Conservation (phyloP, 2,329 filamentous ascomycete species). For the Aspergillus bombycis region DNA sequence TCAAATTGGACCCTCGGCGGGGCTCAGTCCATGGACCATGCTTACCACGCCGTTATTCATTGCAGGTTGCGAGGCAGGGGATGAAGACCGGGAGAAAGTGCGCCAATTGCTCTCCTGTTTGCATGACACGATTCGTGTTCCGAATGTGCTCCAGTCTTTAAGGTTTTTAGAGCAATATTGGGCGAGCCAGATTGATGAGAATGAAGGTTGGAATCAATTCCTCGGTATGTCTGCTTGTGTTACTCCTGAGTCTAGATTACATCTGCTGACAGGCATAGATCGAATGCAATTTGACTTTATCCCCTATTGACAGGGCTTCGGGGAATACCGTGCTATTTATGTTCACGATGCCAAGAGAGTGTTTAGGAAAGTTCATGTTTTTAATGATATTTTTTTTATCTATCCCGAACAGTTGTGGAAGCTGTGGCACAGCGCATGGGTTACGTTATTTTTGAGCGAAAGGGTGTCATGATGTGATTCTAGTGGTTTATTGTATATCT, state of each 20-base stretch:
- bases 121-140: constrained; percentile 45
- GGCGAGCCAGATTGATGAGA: constrained; percentile 34
- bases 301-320: constrained; percentile 15
- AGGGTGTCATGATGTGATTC: neutral
- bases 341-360: constrained; percentile 12
- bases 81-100: constrained; percentile 39
- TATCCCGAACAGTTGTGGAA: neutral
- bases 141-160: constrained; percentile 46
- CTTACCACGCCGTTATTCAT: constrained; percentile 49
- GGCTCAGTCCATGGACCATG: constrained; percentile 47
- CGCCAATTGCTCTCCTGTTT: constrained; percentile 36
- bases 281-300: constrained; percentile 36
- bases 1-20: constrained; percentile 42
- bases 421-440: neutral
- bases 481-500: neutral
- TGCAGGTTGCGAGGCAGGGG: constrained; percentile 46
- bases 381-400: neutral
- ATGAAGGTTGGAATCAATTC: constrained; percentile 44
- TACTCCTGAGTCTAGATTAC: neutral
- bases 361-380: neutral
- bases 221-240: constrained; percentile 32
- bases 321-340: constrained; percentile 1
- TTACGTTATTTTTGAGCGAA: neutral
- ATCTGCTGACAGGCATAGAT: constrained; percentile 25
- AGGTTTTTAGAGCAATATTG: constrained; percentile 46